Base-by-base conservation (phyloP, 1,284 basidiomycete genomes). In the Serendipita sp. region DNA sequence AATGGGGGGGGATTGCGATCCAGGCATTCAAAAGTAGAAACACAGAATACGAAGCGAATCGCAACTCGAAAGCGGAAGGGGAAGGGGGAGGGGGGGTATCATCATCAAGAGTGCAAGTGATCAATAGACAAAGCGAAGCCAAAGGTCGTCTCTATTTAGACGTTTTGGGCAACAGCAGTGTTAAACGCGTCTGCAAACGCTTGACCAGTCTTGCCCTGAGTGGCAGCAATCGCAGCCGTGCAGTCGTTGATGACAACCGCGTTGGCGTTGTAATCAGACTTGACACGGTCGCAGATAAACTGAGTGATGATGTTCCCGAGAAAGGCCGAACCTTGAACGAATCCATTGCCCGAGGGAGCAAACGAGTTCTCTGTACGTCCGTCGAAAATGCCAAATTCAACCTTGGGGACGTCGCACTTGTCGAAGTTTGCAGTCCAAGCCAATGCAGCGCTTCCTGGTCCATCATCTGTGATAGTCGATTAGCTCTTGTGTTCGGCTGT, bases 161-260 rank as follows among this genome's bases (percentile, higher is more conserved):
- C 53, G 53, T 58, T 58, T n/a, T 29, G 15, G 15, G n/a, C 79
- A 66, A 82, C 82, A 32, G 71, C 78, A 26, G 74, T 76, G 71
- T 83, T 83, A 76, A 82, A 83, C 1, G 75, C 76, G 70, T 84
- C 81, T 26, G 82, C 82, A 67, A 80, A 78, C 17, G 72, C 77
- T 69, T 76, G 76, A 1, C 73, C 69, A 2, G 78, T 65, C 32
- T 69, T 72, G 45, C 76, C 71, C 64, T 72, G 68, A 2, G 78
- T 77, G 55, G 80, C 80, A 45, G 74, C 66, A 38, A 69, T 64
- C 2, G 79, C 79, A 1, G 68, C 69, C n/a, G 71, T 70, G 63
- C 81, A 82, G 12, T 77, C 79, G 41, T 70, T 74, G 68, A 79
- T 76, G 0, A 80, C 81, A 22, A 78, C 77, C 38, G 72, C 71